phyloP scores from a whole-genome alignment of 2,329 filamentous ascomycete species.

The Talaromyces islandicus region DNA sequence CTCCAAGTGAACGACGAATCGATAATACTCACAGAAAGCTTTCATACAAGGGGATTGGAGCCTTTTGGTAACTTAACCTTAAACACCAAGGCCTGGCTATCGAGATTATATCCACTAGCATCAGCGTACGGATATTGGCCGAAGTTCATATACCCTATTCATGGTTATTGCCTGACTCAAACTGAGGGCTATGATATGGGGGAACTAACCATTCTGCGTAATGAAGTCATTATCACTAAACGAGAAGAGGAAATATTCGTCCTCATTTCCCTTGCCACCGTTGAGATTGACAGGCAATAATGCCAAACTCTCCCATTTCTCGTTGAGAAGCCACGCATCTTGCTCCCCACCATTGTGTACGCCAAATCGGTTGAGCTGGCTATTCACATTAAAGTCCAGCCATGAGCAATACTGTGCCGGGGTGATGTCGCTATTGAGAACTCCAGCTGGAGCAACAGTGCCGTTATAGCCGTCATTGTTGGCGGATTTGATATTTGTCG shows the following conservation, averaged over 20 bases:
- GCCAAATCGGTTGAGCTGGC: constrained; percentile 59
- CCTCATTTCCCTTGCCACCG: constrained; percentile 31
- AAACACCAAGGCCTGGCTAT: constrained; percentile 61
- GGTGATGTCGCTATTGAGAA: constrained; percentile 49
- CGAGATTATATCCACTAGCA: constrained; percentile 50
- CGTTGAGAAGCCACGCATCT: constrained; percentile 57
- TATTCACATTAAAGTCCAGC: constrained; percentile 62
- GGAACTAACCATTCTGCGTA: constrained; percentile 56
- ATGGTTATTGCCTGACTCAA: constrained; percentile 6
- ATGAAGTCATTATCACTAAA: constrained; percentile 71
- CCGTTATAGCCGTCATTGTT: constrained; percentile 33
- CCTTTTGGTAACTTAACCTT: constrained; percentile 18
- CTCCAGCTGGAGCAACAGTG: constrained; percentile 46
- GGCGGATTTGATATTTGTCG: constrained; percentile 55
- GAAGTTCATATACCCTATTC: constrained; percentile 49
- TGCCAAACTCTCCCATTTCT: constrained; percentile 70
- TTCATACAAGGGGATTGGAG: neutral
- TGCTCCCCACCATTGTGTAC: constrained; percentile 62
- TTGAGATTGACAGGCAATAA: constrained; percentile 53
- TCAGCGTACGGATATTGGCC: constrained; percentile 54
- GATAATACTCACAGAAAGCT: neutral
- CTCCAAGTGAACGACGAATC: neutral
- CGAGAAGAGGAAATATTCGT: constrained; percentile 63
- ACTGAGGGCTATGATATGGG: neutral
- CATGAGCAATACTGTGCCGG: constrained; percentile 60